Percentiles rank a stretch among this genome's conserved stretches.
Conservation (phyloP, 2,329 filamentous ascomycete genomes). For the Colletotrichum aenigma region DNA sequence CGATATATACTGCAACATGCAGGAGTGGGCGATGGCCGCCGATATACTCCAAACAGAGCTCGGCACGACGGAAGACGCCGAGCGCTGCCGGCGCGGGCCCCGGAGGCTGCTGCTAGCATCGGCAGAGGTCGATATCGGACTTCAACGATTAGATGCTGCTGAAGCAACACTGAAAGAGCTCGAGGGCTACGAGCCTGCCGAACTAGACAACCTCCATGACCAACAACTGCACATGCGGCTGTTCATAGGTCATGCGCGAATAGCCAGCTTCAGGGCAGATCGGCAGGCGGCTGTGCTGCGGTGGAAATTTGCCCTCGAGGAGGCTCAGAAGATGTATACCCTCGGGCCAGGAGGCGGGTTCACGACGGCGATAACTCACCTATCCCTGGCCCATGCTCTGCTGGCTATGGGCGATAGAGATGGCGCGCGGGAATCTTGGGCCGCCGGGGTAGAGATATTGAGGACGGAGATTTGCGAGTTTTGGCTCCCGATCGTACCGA, state of each 20-base stretch:
- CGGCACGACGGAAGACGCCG: conserved; percentile 6
- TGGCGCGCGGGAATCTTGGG: conserved; percentile 25
- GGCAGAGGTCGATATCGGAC: conserved; percentile 28
- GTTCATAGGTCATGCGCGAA: conserved; percentile 28
- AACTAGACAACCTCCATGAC: conserved; percentile 33
- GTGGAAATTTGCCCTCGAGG: conserved; percentile 25
- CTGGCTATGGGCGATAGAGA: conserved; percentile 23
- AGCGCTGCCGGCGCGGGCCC: conserved; percentile 24
- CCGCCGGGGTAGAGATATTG: conserved; percentile 7
- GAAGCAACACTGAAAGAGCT: conserved; percentile 20
- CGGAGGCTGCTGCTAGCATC: conserved; percentile 28
- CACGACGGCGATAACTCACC: conserved; percentile 27
- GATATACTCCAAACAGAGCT: conserved; percentile 27
- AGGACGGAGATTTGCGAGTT: conserved; percentile 32
- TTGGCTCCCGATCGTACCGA: conserved; percentile 32
- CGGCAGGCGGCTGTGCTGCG: conserved; percentile 10
- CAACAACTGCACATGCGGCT: conserved; percentile 34
- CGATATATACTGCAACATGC: conserved; percentile 32
- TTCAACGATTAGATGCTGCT: conserved; percentile 18
- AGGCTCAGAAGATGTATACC: conserved; percentile 23
- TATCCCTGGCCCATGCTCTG: conserved; percentile 32
- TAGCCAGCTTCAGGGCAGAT: background rate
- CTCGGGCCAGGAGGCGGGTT: conserved; percentile 27
- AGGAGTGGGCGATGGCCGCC: conserved; percentile 25
- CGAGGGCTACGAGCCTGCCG: conserved; percentile 19